phyloP scores from a whole-genome alignment of 2,329 filamentous ascomycete genomes.

The Aspergillaceae sp. region DNA sequence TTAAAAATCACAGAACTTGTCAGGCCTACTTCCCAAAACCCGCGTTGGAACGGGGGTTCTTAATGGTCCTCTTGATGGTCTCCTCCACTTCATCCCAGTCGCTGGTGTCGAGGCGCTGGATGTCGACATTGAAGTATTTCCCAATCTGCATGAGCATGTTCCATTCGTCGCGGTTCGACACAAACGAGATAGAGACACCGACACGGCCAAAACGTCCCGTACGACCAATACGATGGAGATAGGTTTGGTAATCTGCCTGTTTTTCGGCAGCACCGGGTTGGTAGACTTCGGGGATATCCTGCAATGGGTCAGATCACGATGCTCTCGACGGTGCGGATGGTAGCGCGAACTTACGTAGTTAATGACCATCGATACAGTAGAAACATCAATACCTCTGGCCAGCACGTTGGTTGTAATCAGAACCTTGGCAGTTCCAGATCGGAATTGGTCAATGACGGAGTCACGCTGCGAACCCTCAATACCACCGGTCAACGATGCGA shows the following conservation, averaged over 20 bases:
- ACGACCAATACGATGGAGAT: conserved; percentile 93
- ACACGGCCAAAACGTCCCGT: conserved; percentile 95
- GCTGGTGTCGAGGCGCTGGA: conserved; percentile 69
- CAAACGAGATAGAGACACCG: conserved; percentile 90
- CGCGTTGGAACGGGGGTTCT: conserved; percentile 40
- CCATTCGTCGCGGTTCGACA: conserved; percentile 78
- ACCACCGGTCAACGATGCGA: conserved; percentile 80
- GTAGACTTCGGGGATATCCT: conserved; percentile 61
- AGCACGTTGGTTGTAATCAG: conserved; percentile 97
- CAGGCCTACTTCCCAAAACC: conserved; percentile 21
- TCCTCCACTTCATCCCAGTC: conserved; percentile 90
- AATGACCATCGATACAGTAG: conserved; percentile 93
- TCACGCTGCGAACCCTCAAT: conserved; percentile 80
- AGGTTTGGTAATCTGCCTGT: conserved; percentile 80
- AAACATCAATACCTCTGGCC: conserved; percentile 85
- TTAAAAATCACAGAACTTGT: too few relatives aligned
- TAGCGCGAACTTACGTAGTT: conserved; percentile 60
- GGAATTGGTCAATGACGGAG: conserved; percentile 74
- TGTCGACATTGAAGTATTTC: conserved; percentile 67
- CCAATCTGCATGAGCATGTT: conserved; percentile 71
- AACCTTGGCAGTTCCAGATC: conserved; percentile 79
- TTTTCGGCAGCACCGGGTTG: conserved; percentile 51
- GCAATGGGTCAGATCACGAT: neutral
- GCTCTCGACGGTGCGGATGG: neutral
- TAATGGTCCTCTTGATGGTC: conserved; percentile 72